Evolutionary conservation across 2,329 filamentous ascomycete species (phyloP).

Genomic region (Colletotrichum sp.): DNA sequence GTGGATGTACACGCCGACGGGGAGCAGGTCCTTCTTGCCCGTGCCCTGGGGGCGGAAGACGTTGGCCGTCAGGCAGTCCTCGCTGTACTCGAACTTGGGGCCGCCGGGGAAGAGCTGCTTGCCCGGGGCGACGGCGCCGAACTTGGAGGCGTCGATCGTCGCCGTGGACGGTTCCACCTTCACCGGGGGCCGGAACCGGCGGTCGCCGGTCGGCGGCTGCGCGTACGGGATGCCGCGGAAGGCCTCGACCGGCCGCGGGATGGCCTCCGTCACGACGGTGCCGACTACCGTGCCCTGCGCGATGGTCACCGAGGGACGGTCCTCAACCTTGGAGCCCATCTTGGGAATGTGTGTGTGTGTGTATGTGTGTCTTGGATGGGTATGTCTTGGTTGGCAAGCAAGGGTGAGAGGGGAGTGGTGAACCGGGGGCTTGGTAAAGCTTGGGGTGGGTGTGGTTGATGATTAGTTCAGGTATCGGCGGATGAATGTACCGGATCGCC

Average conservation of each 20-base stretch:
- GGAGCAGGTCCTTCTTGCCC: constrained; percentile 25
- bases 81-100: constrained; percentile 36
- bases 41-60: constrained; percentile 47
- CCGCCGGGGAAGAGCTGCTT: constrained; percentile 28
- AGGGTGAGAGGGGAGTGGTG: background rate
- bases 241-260: constrained; percentile 50
- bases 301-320: constrained; percentile 26
- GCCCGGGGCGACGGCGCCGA: constrained; percentile 43
- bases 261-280: constrained; percentile 33
- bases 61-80: constrained; percentile 61
- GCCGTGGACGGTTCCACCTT: constrained; percentile 29
- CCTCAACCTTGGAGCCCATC: constrained; percentile 11
- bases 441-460: background rate
- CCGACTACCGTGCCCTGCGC: constrained; percentile 47
- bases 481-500: background rate
- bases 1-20: constrained; percentile 67
- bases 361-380: background rate
- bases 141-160: constrained; percentile 37
- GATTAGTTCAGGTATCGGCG: background rate
- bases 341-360: background rate
- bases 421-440: background rate
- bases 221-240: constrained; percentile 59
- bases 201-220: constrained; percentile 30
- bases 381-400: background rate
- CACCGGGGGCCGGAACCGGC: constrained; percentile 50